Evolutionary conservation across 2,329 filamentous ascomycete genomes (phyloP), one percentile per base, ranked within the genome.

Genomic region (Xylaria sp.): DNA sequence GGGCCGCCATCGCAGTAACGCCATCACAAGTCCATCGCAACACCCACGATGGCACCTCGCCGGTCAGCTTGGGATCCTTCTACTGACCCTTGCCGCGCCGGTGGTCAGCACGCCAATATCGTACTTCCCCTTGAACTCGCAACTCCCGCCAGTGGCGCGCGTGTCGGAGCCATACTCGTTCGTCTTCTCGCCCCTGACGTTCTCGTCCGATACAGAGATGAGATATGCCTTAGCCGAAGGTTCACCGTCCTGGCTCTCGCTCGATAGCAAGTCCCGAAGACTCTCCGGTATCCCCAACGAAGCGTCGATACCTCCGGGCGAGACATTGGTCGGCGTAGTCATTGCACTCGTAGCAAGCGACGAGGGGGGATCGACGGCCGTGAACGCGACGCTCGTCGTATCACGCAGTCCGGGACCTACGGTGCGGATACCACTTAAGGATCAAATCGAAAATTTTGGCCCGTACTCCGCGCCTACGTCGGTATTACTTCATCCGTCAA

Each of bases 101-200:
- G 74, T 73, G n/a, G 66, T 60, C 37, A 74, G 78, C 54, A 71
- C 75, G 17, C 84, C 84, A 10, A 70, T 74, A 23, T 71, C 81
- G 48, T 78, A 80, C 47, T 94, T 93, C 68, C 92, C 92, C 0
- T 82, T 96, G 75, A 96, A 95, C 76, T 88, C 91, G 2, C 93
- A 97, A 75, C 83, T 96, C 1, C 92, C 92, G 31, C 89, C 90
- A 3, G 89, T 93, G 54, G 92, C 91, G 19, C 85, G 90, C 66
- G 80, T 90, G 61, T 85, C 83, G 40, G 73, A 88, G 68, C 80
- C 82, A 2, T 95, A 92, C 75, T 84, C 81, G 9, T 92, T 93
- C 71, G 80, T 85, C 29, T 90, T 96, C 70, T 89, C 90, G 9
- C 76, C 81, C 15, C 87, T 87, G 38, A 96, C 92, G 0, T 96